Conservation (phyloP, 2,329 filamentous ascomycete genomes). For the Colletotrichum salicis region DNA sequence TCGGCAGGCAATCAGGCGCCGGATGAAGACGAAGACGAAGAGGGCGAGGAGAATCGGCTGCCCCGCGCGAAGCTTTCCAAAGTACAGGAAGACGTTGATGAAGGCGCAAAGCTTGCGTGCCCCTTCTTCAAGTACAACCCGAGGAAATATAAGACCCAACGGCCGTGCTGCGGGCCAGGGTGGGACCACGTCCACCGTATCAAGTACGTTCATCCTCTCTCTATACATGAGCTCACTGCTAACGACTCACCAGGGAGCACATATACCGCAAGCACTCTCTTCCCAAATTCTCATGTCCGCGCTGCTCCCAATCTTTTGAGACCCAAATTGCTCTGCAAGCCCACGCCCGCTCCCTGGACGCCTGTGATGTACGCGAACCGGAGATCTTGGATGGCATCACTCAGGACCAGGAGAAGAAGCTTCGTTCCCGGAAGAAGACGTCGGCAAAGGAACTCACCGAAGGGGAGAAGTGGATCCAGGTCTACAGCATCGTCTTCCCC, state of each 20-base stretch:
- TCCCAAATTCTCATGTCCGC: slow-evolving; percentile 43
- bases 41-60: background rate
- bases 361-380: slow-evolving; percentile 38
- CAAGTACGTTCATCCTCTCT: slow-evolving; percentile 43
- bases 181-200: slow-evolving; percentile 52
- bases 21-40: background rate
- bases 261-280: slow-evolving; percentile 51
- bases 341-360: slow-evolving; percentile 43
- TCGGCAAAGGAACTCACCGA: slow-evolving; percentile 45
- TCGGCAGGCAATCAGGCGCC: background rate
- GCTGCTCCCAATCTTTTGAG: slow-evolving; percentile 50
- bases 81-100: slow-evolving; percentile 15
- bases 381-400: slow-evolving; percentile 50
- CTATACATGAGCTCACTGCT: background rate
- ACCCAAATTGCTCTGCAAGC: slow-evolving; percentile 43
- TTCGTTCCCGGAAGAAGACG: slow-evolving; percentile 47
- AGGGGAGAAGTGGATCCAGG: slow-evolving; percentile 50
- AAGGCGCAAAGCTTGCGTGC: slow-evolving; percentile 44
- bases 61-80: slow-evolving; percentile 19
- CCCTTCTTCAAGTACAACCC: slow-evolving; percentile 54
- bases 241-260: slow-evolving; percentile 44
- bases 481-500: slow-evolving; percentile 51
- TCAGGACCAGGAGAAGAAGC: slow-evolving; percentile 45
- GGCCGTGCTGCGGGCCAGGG: slow-evolving; percentile 49
- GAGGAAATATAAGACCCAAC: slow-evolving; percentile 45